Conservation (phyloP, 768 basidiomycete genomes). For the Mycena venus region DNA sequence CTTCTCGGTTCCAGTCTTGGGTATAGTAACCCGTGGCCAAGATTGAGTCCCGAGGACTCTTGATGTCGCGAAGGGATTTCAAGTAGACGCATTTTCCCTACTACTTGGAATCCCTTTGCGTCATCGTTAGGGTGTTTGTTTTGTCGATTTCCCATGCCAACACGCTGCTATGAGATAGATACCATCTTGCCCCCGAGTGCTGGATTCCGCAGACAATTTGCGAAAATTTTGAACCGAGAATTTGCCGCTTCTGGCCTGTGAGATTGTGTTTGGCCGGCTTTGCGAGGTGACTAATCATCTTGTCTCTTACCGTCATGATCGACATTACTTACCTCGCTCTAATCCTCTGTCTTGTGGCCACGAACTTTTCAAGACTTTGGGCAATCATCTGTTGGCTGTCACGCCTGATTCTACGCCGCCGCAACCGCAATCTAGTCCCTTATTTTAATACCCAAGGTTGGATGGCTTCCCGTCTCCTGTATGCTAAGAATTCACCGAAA, state of each 20-base stretch:
- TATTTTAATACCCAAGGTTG: background rate
- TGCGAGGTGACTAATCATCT: background rate
- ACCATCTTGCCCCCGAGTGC: no score
- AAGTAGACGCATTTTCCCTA: no score
- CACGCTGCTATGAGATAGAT: no score
- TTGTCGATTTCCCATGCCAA: no score
- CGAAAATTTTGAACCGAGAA: background rate
- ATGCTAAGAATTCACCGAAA: background rate
- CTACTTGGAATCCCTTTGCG: no score
- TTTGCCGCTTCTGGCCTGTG: no score
- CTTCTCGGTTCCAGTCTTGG: no score
- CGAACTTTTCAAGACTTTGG: background rate
- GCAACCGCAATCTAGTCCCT: background rate
- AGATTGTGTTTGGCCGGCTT: background rate
- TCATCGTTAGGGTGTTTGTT: no score
- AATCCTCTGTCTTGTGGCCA: background rate
- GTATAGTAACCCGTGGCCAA: no score
- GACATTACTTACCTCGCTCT: background rate
- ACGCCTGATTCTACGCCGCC: background rate
- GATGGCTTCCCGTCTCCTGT: background rate
- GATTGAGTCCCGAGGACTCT: no score
- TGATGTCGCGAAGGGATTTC: no score
- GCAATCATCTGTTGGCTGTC: background rate
- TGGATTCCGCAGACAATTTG: no score
- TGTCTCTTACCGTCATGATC: background rate